Percentiles rank a stretch among this genome's conserved stretches.
phyloP scores from a whole-genome alignment of 2,329 filamentous ascomycete genomes.

The Metarhizium rileyi region DNA sequence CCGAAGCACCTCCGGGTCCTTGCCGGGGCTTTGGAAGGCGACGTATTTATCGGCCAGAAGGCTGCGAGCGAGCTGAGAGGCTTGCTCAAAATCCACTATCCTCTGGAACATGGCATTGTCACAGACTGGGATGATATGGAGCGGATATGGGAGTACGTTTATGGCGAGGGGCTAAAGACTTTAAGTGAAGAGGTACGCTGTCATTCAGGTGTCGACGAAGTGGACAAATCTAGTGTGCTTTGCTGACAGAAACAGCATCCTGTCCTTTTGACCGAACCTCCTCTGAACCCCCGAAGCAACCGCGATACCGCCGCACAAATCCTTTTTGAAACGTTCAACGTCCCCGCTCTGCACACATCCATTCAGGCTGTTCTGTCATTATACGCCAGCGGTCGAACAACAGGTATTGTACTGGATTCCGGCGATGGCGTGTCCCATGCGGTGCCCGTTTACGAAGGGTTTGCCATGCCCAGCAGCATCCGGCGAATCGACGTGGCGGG shows the following conservation, averaged over 20 bases:
- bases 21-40: conserved; percentile 91
- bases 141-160: conserved; percentile 97
- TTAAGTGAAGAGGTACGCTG: conserved; percentile 77
- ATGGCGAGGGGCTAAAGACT: conserved; percentile 90
- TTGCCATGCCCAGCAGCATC: conserved; percentile 93
- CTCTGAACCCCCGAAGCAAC: conserved; percentile 89
- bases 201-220: neutral
- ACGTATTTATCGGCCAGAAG: conserved; percentile 91
- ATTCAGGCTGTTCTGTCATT: conserved; percentile 95
- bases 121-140: conserved; percentile 99
- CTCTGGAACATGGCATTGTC: conserved; percentile 93
- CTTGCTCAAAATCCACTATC: conserved; percentile 89
- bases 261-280: conserved; percentile 90
- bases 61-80: conserved; percentile 82
- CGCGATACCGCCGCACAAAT: conserved; percentile 95
- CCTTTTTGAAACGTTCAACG: conserved; percentile 97
- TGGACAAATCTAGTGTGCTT: neutral
- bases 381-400: conserved; percentile 92
- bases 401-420: conserved; percentile 88
- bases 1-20: conserved; percentile 93
- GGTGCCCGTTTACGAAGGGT: conserved; percentile 95
- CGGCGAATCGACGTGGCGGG: conserved; percentile 92
- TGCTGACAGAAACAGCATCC: conserved; percentile 55
- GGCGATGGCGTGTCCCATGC: conserved; percentile 96
- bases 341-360: conserved; percentile 89